Conservation (phyloP, 1,284 basidiomycete genomes). For the Moesziomyces sp. region DNA sequence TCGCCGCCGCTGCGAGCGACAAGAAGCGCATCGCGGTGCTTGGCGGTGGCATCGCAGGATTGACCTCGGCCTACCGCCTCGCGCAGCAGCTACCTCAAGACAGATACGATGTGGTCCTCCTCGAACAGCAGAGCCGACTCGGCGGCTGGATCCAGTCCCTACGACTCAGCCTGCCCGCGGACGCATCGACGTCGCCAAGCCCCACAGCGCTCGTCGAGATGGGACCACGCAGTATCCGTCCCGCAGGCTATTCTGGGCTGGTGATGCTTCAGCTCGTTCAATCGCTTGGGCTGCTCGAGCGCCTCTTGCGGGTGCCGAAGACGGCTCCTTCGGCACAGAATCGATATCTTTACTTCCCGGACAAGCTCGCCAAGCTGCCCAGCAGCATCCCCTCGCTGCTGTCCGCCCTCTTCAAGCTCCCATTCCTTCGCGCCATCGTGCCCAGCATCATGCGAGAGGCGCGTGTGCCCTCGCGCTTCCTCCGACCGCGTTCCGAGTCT, state of each 20-base stretch:
- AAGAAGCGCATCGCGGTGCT: conserved; percentile 72
- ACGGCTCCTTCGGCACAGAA: conserved; percentile 78
- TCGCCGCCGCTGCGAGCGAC: conserved; percentile 7
- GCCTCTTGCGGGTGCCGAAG: conserved; percentile 76
- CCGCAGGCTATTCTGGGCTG: conserved; percentile 54
- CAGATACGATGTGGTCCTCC: conserved; percentile 72
- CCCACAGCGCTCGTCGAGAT: conserved; percentile 54
- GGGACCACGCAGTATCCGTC: conserved; percentile 63
- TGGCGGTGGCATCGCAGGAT: conserved; percentile 83
- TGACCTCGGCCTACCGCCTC: conserved; percentile 83
- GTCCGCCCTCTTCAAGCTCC: conserved; percentile 50
- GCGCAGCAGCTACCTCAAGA: conserved; percentile 75
- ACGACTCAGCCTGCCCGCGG: conserved; percentile 68
- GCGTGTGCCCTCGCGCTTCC: conserved; percentile 68
- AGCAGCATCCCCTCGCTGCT: conserved; percentile 70
- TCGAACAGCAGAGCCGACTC: conserved; percentile 76
- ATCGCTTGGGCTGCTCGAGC: conserved; percentile 75
- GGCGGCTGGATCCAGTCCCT: conserved; percentile 87
- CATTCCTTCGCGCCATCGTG: conserved; percentile 51
- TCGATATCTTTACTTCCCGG: conserved; percentile 78
- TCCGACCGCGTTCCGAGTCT: conserved; percentile 67
- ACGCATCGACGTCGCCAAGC: not conserved
- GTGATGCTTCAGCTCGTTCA: conserved; percentile 80
- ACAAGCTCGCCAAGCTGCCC: conserved; percentile 71
- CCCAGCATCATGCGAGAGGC: conserved; percentile 72